Base-by-base conservation (phyloP, 352 stramenopile species). In the Pelagophyceae sp. region DNA sequence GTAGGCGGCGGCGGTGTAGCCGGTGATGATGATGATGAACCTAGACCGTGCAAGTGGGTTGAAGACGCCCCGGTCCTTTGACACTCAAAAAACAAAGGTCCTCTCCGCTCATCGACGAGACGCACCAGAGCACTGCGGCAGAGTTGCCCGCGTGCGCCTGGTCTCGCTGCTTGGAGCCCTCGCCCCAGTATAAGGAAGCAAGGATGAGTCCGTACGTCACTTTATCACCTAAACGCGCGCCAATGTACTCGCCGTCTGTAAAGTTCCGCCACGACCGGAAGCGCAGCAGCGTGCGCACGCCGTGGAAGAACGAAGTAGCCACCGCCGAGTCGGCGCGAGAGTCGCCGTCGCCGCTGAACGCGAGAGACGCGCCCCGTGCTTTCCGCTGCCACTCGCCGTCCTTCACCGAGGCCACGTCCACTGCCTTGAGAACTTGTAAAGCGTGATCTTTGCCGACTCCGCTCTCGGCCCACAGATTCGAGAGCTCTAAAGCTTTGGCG, bases 221-320 rank as follows among this genome's bases (percentile, higher is more conserved):
- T 45, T 81, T 81, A 61, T 81, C 78, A 11, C 72, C 78, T n/a
- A 81, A 72, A 0, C 78, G 60, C 50, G 72, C 65, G 29, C 60
- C 65, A n/a, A 81, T 15, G 58, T 79, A 81, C 33, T 81, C 61
- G 6, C 0, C 72, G 65, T 78, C 74, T 27, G 51, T 40, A 35
- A 77, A 81, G 50, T 72, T 69, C 38, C 67, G 65, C n/a, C 65
- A 19, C 27, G 45, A 60, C 23, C 78, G 72, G 38, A 67, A 81
- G 38, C 72, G 63, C 0, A 81, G 35, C 5, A 81, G 54, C 27
- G 78, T 81, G 1, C 70, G 20, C 1, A 79, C 27, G 25, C 67
- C 67, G 35, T 74, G 33, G 2, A 31, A 31, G 25, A 29, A 17
- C 11, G 35, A 37, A 23, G 67, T 74, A 11, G 67, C 67, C 11